phyloP scores from a whole-genome alignment of 345 rosid genomes.

The Bruguiera parviflora region DNA sequence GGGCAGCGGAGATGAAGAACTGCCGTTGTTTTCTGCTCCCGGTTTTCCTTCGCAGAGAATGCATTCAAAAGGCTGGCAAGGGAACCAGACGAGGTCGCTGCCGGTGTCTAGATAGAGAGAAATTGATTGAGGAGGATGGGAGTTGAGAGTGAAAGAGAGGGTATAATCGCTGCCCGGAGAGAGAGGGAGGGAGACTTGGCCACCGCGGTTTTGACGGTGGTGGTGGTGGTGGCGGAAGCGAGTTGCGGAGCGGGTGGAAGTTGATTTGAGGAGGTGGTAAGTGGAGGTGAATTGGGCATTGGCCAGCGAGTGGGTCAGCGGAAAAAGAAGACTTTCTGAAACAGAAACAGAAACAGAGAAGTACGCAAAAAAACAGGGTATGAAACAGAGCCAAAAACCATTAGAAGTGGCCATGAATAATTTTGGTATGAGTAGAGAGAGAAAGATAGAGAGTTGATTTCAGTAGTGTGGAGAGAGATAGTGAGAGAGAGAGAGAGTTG shows the following conservation, averaged over 20 bases:
- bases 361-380: slow-evolving; percentile 21
- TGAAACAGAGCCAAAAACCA: slow-evolving; percentile 21
- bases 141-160: slow-evolving; percentile 56
- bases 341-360: slow-evolving; percentile 23
- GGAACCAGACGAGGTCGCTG: slow-evolving; percentile 96
- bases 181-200: slow-evolving; percentile 76
- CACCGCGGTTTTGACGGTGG: slow-evolving; percentile 24
- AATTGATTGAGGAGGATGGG: slow-evolving; percentile 43
- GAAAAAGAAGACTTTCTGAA: slow-evolving; percentile 40
- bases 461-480: not conserved
- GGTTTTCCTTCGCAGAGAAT: slow-evolving; percentile 80
- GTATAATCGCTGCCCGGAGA: slow-evolving; percentile 89
- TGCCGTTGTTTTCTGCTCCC: slow-evolving; percentile 4
- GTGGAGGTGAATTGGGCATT: slow-evolving; percentile 48
- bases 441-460: not conserved
- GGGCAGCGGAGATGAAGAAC: slow-evolving; percentile 28
- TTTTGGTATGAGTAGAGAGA: not conserved
- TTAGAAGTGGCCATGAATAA: slow-evolving; percentile 32
- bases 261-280: slow-evolving; percentile 74
- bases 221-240: slow-evolving; percentile 64
- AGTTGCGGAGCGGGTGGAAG: slow-evolving; percentile 64
- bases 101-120: slow-evolving; percentile 94
- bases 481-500: not conserved
- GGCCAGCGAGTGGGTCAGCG: slow-evolving; percentile 68
- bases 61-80: slow-evolving; percentile 82